Percentiles rank a stretch among this genome's conserved stretches.
These are phyloP conservation scores for Solanum peruvianum DNA, from an alignment of 257 asterid genomes.

Conservation along the genomic window DNA sequence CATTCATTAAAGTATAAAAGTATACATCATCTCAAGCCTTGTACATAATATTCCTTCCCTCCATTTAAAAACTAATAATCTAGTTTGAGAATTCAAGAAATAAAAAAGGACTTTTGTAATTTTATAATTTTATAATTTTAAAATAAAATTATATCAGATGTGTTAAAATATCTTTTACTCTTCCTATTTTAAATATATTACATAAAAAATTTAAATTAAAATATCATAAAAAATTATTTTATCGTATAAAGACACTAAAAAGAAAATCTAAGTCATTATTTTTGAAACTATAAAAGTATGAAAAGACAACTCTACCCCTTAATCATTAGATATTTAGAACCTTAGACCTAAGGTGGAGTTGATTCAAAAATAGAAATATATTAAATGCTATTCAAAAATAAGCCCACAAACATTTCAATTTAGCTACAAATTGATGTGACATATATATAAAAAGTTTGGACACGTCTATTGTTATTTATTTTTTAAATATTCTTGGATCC, in stretches of 20 bases:
- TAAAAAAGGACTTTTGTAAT: background rate
- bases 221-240: background rate
- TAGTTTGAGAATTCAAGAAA: too few relatives aligned
- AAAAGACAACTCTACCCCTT: background rate
- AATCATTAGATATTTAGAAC: background rate
- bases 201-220: accelerated
- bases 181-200: background rate
- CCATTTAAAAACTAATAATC: background rate
- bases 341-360: background rate
- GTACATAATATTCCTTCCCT: background rate
- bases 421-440: background rate
- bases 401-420: background rate
- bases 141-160: background rate
- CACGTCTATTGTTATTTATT: background rate
- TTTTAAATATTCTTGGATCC: background rate
- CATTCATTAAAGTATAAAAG: background rate
- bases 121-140: background rate
- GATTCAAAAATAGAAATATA: background rate
- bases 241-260: too few relatives aligned
- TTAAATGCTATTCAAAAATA: background rate
- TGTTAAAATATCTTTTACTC: background rate
- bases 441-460: background rate
- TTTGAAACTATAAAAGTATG: background rate
- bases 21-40: background rate
- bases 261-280: background rate